phyloP scores from a whole-genome alignment of 805 yeast species.

The Metschnikowia drakensbergensis region DNA sequence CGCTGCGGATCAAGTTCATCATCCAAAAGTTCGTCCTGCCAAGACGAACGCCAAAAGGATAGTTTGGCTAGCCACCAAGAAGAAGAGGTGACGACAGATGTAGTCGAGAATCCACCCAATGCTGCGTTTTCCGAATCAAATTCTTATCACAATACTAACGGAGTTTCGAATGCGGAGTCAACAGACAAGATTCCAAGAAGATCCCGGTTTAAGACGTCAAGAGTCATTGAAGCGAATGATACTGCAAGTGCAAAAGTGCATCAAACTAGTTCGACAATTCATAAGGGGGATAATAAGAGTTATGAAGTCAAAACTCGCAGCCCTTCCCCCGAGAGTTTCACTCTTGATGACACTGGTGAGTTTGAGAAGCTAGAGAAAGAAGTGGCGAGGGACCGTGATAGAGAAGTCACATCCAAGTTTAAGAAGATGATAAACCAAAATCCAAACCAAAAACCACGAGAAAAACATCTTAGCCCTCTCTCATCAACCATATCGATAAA shows the following conservation, averaged over 20 bases:
- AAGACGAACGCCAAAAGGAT: background rate
- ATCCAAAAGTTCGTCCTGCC: background rate
- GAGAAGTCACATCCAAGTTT: constrained; percentile 9
- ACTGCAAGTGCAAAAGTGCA: background rate
- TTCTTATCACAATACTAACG: background rate
- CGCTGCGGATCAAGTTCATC: background rate
- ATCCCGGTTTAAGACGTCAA: background rate
- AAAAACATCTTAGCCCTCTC: background rate
- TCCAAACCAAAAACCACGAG: constrained; percentile 9
- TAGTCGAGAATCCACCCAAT: background rate
- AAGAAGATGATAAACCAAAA: constrained; percentile 11
- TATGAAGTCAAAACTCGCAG: background rate
- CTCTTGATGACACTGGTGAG: background rate
- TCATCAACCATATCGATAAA: background rate
- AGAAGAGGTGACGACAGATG: constrained; percentile 5
- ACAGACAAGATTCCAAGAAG: background rate
- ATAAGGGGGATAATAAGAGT: background rate
- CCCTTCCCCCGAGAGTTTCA: background rate
- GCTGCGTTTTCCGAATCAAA: background rate
- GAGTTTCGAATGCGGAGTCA: background rate
- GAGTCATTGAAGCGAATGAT: background rate
- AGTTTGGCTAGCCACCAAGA: background rate
- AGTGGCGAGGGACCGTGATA: background rate
- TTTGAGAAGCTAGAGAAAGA: constrained; percentile 3
- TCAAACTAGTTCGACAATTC: background rate